A percentile compares a stretch with the other conserved stretches of the same genome.
These are phyloP conservation scores for Phytophthora palmivora DNA, from an alignment of 352 stramenopile genomes.

Conservation along the genomic window DNA sequence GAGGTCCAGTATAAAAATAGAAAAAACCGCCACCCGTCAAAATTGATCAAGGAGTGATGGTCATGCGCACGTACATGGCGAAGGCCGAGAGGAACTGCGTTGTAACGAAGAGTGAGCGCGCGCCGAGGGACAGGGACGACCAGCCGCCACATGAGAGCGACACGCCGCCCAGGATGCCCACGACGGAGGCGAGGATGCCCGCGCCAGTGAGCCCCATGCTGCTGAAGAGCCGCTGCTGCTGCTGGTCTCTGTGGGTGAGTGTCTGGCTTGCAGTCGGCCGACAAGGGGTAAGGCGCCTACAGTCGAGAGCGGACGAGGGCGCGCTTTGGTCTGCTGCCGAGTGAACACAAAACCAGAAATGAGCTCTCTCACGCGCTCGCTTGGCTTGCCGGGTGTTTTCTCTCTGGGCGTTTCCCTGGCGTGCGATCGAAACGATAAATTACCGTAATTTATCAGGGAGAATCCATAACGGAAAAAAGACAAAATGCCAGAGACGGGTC, in stretches of 20 bases:
- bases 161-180: slow-evolving; percentile 81
- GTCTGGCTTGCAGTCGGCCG: slow-evolving; percentile 10
- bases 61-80: slow-evolving; percentile 69
- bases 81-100: slow-evolving; percentile 87
- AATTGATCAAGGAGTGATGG: slow-evolving; percentile 21
- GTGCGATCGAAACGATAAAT: slow-evolving; percentile 38
- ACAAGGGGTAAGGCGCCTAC: slow-evolving; percentile 26
- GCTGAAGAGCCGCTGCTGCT: slow-evolving; percentile 28
- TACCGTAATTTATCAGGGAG: slow-evolving; percentile 36
- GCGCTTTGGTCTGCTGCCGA: slow-evolving; percentile 45
- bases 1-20: slow-evolving; percentile 16
- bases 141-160: slow-evolving; percentile 88
- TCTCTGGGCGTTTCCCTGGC: slow-evolving; percentile 29
- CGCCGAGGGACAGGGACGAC: slow-evolving; percentile 86
- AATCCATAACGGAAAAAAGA: slow-evolving; percentile 38
- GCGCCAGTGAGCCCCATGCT: slow-evolving; percentile 58
- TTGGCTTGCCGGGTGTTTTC: slow-evolving; percentile 28
- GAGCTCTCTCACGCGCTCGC: slow-evolving; percentile 28
- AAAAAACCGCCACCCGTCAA: background rate
- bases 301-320: slow-evolving; percentile 19
- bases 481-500: slow-evolving; percentile 15
- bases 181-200: slow-evolving; percentile 79
- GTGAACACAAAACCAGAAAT: slow-evolving; percentile 70
- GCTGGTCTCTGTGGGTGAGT: background rate
- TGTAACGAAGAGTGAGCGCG: slow-evolving; percentile 82